Base-by-base conservation (phyloP, 2,329 filamentous ascomycete species). In the Claviceps africana region DNA sequence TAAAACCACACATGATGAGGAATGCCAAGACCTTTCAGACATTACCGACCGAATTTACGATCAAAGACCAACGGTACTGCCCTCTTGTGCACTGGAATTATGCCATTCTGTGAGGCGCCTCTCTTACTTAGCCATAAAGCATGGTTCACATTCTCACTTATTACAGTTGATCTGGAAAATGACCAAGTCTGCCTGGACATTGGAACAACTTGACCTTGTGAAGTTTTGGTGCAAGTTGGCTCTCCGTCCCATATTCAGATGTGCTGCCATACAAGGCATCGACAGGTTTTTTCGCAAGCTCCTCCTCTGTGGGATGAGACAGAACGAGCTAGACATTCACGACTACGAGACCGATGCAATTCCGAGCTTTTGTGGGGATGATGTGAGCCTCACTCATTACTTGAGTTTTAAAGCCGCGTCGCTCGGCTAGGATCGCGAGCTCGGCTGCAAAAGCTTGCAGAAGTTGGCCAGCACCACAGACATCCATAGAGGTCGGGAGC, bases 161-260 rank as follows among this genome's bases (percentile, higher is more conserved):
- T 44, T 22, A 11, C 54, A 91, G 85, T 65, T 95, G 3, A 68
- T 95, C 3, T 96, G 89, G 88, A 93, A 88, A 66, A 78, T 75
- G 28, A 72, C 86, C n/a, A 85, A 89, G 50, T 66, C 72, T 1
- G 71, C 72, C 15, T 80, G 78, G 55, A 67, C 67, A 1, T 72
- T 77, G 33, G 70, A 73, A 1, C 67, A 79, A 17, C 77, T 76
- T 51, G 69, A 73, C 2, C 57, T 71, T 15, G 77, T 84, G 1
- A 77, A 84, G 56, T 67, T 71, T 49, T 96, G 88, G 88, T 94
- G 87, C 59, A 72, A 66, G 8, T 63, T 88, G 19, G 82, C 85
- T 0, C 70, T 85, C 13, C 83, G 89, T 60, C 63, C 70, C 0
- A 60, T 87, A 0, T 89, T 96, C 57, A 68, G 75, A 13, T 78